These are phyloP conservation scores for Drechslera avenae DNA, from an alignment of 2,329 filamentous ascomycete genomes.

Conservation along the genomic window DNA sequence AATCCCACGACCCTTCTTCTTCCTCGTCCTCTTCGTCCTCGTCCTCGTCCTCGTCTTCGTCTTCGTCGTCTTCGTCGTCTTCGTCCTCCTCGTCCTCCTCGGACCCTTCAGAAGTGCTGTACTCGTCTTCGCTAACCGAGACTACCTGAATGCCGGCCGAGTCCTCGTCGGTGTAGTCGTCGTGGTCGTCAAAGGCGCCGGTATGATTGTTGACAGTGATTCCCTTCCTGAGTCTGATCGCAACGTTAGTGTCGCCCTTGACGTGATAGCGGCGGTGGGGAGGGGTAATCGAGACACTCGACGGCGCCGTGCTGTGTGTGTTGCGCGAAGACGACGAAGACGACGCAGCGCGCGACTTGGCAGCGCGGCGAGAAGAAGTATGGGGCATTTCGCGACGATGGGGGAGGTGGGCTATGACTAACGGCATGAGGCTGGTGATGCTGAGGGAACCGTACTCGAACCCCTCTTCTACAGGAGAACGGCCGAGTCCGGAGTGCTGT, in stretches of 20 bases:
- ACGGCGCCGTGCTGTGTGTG: constrained; percentile 31
- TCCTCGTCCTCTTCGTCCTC: constrained; percentile 27
- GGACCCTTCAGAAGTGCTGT: constrained; percentile 27
- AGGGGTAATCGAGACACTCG: constrained; percentile 40
- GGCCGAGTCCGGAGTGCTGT: constrained; percentile 42
- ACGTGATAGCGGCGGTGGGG: constrained; percentile 24
- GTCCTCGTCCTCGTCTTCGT: constrained; percentile 37
- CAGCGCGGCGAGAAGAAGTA: constrained; percentile 32
- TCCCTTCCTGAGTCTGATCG: constrained; percentile 44
- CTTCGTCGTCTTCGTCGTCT: constrained; percentile 25
- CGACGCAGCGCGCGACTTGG: constrained; percentile 31
- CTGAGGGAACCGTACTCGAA: constrained; percentile 41
- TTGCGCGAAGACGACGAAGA: constrained; percentile 33
- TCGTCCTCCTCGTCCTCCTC: constrained; percentile 38
- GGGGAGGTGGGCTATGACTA: constrained; percentile 48
- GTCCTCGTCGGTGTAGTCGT: constrained; percentile 39
- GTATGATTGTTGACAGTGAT: constrained; percentile 49
- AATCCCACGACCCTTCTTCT: constrained; percentile 37
- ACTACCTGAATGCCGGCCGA: constrained; percentile 41
- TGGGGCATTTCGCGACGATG: constrained; percentile 34
- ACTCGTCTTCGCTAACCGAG: constrained; percentile 41
- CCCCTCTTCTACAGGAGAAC: constrained; percentile 48
- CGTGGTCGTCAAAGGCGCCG: constrained; percentile 37
- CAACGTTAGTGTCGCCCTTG: constrained; percentile 47
- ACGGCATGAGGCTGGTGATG: constrained; percentile 49